These are phyloP conservation scores for Gossypium davidsonii DNA, from an alignment of 441 rosid genomes.

Conservation along the genomic window DNA sequence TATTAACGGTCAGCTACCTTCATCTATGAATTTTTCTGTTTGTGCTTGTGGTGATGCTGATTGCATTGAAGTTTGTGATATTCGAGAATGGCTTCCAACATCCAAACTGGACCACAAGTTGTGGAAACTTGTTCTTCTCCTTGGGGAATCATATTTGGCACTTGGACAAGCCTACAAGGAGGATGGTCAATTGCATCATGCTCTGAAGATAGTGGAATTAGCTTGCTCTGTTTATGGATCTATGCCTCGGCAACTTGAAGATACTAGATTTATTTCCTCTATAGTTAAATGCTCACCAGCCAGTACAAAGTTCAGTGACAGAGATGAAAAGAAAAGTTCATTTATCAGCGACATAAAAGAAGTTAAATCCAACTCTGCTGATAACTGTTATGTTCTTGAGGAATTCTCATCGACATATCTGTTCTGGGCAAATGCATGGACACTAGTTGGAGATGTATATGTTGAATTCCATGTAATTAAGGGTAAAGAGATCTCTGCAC, in stretches of 20 bases:
- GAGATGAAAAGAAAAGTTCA: slow-evolving; percentile 21
- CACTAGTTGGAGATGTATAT: slow-evolving; percentile 80
- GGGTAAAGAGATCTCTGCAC: slow-evolving; percentile 45
- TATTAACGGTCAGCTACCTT: slow-evolving; percentile 29
- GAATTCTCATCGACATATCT: slow-evolving; percentile 55
- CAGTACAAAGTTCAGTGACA: slow-evolving; percentile 22
- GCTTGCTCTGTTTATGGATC: slow-evolving; percentile 89
- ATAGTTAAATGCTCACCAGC: slow-evolving; percentile 38
- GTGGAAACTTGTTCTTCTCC: slow-evolving; percentile 94
- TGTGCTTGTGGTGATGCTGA: slow-evolving; percentile 95
- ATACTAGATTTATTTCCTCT: slow-evolving; percentile 62
- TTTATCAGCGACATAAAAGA: slow-evolving; percentile 31
- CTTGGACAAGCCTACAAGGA: slow-evolving; percentile 82
- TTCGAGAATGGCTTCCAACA: slow-evolving; percentile 87
- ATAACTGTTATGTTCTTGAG: slow-evolving; percentile 33
- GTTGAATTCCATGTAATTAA: slow-evolving; percentile 58
- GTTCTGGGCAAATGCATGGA: slow-evolving; percentile 95
- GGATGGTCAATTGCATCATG: slow-evolving; percentile 72
- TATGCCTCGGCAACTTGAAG: slow-evolving; percentile 80
- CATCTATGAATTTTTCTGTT: slow-evolving; percentile 46
- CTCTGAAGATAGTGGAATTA: slow-evolving; percentile 71
- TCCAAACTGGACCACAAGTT: slow-evolving; percentile 72
- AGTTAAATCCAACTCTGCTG: slow-evolving; percentile 33
- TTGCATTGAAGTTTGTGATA: slow-evolving; percentile 94
- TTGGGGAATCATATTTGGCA: slow-evolving; percentile 89